Base-by-base conservation (phyloP, 2,329 filamentous ascomycete species). In the Trichophyton verrucosum region DNA sequence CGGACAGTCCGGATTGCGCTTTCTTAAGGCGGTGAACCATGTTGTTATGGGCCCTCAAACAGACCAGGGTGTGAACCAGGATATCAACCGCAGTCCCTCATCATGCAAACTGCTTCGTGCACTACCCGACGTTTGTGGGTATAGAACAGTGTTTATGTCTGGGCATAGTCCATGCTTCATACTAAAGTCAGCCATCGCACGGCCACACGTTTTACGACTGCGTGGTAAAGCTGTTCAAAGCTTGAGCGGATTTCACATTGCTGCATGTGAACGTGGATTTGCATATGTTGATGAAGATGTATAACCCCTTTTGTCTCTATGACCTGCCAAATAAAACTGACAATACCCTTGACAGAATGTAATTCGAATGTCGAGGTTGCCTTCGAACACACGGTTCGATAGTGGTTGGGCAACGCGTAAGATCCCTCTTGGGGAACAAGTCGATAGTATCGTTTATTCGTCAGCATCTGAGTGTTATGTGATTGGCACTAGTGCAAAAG, bases 111-210 rank as follows among this genome's bases (percentile, higher is more conserved):
- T 15, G 78, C 84, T 81, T 66, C 75, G 77, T 58, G 68, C 71
- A 47, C 67, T 81, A 22, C 63, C 68, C 13, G 68, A 78, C 63
- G 61, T 96, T n/a, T 83, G 81, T 33, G 89, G 90, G 2, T 91
- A 91, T 71, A 86, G 84, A 68, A 82, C 88, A 1, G 86, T 97
- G 0, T 94, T 96, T 69, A 80, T 96, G 57, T 86, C 90, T 0
- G 91, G 92, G 0, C 74, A 81, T 3, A 89, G 89, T 0, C 88
- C 92, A 0, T 86, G 85, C 61, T 91, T 97, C 71, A 76, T 99
- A 51, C 72, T 96, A 49, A 95, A 89, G 68, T 89, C 89, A 56
- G 82, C 89, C 40, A 88, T 89, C 65, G 91, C 86, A 58, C 74
- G 81, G 3, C 91, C 92, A 0, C 85, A 84, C 65, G 82, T 96